phyloP scores from a whole-genome alignment of 2,329 filamentous ascomycete genomes.

The Cadophora sp. region DNA sequence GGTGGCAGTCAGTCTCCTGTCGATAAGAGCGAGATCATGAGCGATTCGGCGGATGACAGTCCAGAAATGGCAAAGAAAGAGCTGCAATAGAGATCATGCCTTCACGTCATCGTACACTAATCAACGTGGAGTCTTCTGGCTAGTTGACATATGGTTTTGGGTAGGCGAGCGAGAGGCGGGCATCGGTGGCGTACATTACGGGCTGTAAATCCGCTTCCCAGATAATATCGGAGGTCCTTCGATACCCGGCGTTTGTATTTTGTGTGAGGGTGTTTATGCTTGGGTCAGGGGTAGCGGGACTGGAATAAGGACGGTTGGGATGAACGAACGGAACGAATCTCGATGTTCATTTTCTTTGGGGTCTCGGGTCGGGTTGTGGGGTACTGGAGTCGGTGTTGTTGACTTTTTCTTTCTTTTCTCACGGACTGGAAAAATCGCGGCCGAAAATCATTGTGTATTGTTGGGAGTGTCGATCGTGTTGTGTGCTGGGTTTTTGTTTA shows the following conservation, averaged over 20 bases:
- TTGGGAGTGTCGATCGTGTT: conserved; percentile 1
- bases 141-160: conserved; percentile 8
- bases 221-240: conserved; percentile 26
- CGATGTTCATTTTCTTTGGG: neutral
- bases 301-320: neutral
- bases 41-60: conserved; percentile 40
- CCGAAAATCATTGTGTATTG: conserved; percentile 13
- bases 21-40: conserved; percentile 42
- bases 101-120: conserved; percentile 22
- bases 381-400: conserved; percentile 27
- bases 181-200: conserved; percentile 31
- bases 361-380: neutral
- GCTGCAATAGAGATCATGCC: conserved; percentile 22
- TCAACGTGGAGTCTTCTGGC: neutral
- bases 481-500: neutral
- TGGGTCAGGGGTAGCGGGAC: neutral
- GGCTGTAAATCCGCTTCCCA: conserved; percentile 24
- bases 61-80: conserved; percentile 41
- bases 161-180: conserved; percentile 17
- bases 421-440: conserved; percentile 1
- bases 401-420: neutral
- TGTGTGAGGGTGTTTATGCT: conserved; percentile 22
- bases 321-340: conserved; percentile 1
- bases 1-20: conserved; percentile 39
- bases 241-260: conserved; percentile 28